These are phyloP conservation scores for Hymenoscyphus occultus DNA, from an alignment of 2,329 filamentous ascomycete species.

Conservation along the genomic window DNA sequence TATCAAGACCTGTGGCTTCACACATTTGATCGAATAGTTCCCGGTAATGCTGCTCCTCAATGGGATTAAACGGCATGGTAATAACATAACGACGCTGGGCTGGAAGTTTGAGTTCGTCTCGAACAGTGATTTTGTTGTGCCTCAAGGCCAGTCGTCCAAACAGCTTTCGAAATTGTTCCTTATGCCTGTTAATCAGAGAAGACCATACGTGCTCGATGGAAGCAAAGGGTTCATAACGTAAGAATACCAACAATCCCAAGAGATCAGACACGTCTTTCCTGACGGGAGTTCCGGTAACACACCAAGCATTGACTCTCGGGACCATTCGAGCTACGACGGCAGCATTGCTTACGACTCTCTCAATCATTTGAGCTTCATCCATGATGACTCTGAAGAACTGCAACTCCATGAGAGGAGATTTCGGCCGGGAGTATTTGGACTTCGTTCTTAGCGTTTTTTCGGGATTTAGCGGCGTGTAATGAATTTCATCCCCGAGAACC, in stretches of 20 bases:
- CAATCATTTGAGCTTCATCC: constrained; percentile 87
- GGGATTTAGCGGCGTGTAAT: constrained; percentile 70
- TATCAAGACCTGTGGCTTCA: constrained; percentile 62
- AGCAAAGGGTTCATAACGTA: constrained; percentile 75
- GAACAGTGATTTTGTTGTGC: constrained; percentile 79
- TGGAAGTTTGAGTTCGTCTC: constrained; percentile 75
- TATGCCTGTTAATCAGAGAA: constrained; percentile 58
- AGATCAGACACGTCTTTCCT: constrained; percentile 77
- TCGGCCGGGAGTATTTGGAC: constrained; percentile 62
- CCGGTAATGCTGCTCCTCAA: constrained; percentile 88
- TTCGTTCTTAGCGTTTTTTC: constrained; percentile 61
- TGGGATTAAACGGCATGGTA: constrained; percentile 81
- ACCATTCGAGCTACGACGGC: constrained; percentile 77
- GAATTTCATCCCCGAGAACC: constrained; percentile 74
- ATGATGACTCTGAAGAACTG: constrained; percentile 69
- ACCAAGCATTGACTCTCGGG: constrained; percentile 84
- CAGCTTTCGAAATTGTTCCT: constrained; percentile 62
- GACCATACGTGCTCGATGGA: constrained; percentile 64
- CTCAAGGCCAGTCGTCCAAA: constrained; percentile 73
- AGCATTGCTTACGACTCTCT: constrained; percentile 80
- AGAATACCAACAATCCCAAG: constrained; percentile 75
- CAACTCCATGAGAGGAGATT: constrained; percentile 75
- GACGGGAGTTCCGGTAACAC: constrained; percentile 85
- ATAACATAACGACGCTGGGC: constrained; percentile 83
- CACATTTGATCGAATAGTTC: constrained; percentile 74